Base-by-base conservation (phyloP, 148 eudicot species). In the Fallopia convolvulus region DNA sequence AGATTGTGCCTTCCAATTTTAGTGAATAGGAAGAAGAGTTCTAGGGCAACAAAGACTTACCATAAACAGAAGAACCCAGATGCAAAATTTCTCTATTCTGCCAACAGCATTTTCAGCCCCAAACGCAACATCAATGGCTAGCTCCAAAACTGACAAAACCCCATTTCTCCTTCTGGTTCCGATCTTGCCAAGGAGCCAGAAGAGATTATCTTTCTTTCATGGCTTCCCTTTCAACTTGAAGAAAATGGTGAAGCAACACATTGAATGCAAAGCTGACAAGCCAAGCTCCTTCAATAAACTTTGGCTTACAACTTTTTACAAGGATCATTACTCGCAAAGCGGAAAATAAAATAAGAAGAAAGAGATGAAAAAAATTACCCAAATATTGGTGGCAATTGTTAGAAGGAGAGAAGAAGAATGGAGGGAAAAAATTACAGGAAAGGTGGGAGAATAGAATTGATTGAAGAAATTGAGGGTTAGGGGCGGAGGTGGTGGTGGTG, bases 371-470 rank as follows among this genome's bases (percentile, higher is more conserved):
- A 13, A 65, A 65, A 11, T 58, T 6, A 58, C 70, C 70, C 39
- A 30, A 65, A 65, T 65, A 1, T 58, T n/a, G 10, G 40, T 32
- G 11, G 39, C 6, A 32, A 63, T 68, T 33, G 17, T 65, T 30
- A 65, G 8, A 30, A 12, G 8, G 56, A 52, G 20, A 52, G 56
- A 52, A 52, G 56, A 55, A 48, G 15, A 48, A 55, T 44, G 47
- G 8, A 39, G 77, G 40, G 47, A 8, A 44, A 44, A 44, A 44
- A 44, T 6, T 6, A 44, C 47, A 70, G 70, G 75, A 63, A 75
- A 26, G 77, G 84, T 76, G 80, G 77, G 78, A 76, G 73, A 78
- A 53, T 72, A 76, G 73, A 78, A 53, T 72, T 80, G 79, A 77
- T 82, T 70, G 77, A 77, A 70, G 77, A 77, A 73, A 73, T 44